These are phyloP conservation scores for Aspergillus sp. DNA, from an alignment of 2,329 filamentous ascomycete species.

Conservation along the genomic window DNA sequence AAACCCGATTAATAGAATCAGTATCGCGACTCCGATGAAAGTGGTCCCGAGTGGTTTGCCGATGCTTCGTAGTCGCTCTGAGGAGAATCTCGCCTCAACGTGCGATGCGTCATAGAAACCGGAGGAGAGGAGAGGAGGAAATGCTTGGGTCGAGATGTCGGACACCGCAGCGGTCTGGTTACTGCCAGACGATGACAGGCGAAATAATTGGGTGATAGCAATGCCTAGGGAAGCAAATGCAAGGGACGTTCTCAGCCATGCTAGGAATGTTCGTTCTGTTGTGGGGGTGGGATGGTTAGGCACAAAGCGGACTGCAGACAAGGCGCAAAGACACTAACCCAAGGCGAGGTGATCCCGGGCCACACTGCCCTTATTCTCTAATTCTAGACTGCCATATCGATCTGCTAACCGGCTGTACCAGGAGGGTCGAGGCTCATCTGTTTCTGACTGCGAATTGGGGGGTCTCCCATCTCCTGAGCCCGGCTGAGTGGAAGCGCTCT, in stretches of 20 bases:
- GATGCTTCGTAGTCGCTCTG: conserved; percentile 46
- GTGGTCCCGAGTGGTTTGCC: conserved; percentile 65
- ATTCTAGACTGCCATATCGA: conserved; percentile 61
- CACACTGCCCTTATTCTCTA: conserved; percentile 67
- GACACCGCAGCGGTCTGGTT: conserved; percentile 6
- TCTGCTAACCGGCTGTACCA: conserved; percentile 54
- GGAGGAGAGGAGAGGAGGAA: conserved; percentile 21
- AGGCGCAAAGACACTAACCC: conserved; percentile 43
- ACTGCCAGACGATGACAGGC: conserved; percentile 54
- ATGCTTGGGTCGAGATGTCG: conserved; percentile 14
- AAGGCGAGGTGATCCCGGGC: conserved; percentile 65
- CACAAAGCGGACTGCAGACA: neutral
- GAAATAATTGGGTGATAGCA: conserved; percentile 65
- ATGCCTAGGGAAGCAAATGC: conserved; percentile 67
- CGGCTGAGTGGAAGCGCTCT: conserved; percentile 7
- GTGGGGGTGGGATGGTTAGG: neutral
- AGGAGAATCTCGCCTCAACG: conserved; percentile 16
- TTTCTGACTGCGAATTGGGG: conserved; percentile 5
- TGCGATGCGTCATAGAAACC: conserved; percentile 16
- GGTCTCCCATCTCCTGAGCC: conserved; percentile 5
- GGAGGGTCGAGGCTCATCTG: conserved; percentile 19
- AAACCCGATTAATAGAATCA: conserved; percentile 62
- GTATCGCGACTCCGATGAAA: conserved; percentile 60
- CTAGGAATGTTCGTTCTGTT: conserved; percentile 65
- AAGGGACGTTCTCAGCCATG: conserved; percentile 65